Percentiles rank a stretch among this genome's conserved stretches.
phyloP scores from a whole-genome alignment of 177 flowering plant genomes.

The Vitis hybrid region DNA sequence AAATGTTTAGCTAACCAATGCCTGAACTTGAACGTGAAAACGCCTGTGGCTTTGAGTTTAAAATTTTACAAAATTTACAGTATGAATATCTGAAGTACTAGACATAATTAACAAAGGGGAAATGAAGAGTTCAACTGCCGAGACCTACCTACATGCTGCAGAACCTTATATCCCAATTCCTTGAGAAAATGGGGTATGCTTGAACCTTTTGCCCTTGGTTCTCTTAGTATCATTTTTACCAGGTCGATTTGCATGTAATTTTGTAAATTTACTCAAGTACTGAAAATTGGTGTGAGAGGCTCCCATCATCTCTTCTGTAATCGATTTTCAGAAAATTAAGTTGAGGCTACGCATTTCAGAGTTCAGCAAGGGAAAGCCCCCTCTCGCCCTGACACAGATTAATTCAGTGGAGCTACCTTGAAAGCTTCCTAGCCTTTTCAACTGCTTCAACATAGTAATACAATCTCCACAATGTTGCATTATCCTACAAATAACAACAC shows the following conservation, averaged over 20 bases:
- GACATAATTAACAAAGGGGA: neutral
- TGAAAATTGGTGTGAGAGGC: neutral
- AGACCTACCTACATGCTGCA: neutral
- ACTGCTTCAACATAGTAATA: slow-evolving; percentile 55
- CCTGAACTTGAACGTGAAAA: neutral
- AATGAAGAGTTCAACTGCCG: neutral
- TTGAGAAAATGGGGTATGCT: neutral
- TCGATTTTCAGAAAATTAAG: too few species aligned
- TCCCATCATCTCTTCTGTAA: neutral
- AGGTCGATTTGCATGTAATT: neutral
- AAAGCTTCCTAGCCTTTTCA: slow-evolving; percentile 41
- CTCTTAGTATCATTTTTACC: neutral
- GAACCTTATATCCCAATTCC: neutral
- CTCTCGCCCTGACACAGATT: too few species aligned
- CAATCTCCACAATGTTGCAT: slow-evolving; percentile 66
- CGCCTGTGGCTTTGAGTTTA: neutral
- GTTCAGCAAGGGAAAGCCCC: too few species aligned
- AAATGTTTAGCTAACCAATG: neutral
- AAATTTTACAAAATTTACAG: neutral
- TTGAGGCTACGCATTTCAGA: too few species aligned
- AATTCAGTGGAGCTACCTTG: neutral
- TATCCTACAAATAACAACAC: slow-evolving; percentile 37
- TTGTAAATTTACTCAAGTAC: neutral
- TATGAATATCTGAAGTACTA: neutral
- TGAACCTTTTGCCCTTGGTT: neutral